Evolutionary conservation across 73 alveolate genomes (phyloP).

Genomic region (Symbiodinium pilosum): DNA sequence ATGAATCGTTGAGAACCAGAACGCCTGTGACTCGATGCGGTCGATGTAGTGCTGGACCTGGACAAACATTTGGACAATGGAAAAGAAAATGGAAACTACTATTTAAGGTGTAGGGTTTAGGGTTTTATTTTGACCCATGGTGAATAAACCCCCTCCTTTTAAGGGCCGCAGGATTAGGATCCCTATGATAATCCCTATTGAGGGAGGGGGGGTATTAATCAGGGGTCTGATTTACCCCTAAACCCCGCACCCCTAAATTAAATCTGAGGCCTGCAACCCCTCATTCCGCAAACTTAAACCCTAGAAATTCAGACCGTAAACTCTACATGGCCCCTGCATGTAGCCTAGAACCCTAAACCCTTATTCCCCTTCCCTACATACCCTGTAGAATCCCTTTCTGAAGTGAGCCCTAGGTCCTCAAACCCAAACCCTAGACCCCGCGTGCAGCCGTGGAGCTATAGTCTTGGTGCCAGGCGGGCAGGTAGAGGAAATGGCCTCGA

Average conservation of each 20-base stretch:
- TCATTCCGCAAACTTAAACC: too few relatives aligned
- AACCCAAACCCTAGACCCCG: not conserved
- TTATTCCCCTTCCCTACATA: not conserved
- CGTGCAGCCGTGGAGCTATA: not conserved
- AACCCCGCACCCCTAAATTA: too few relatives aligned
- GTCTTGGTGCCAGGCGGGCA: constrained; percentile 43
- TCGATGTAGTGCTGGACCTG: not conserved
- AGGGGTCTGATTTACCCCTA: too few relatives aligned
- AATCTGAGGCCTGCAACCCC: too few relatives aligned
- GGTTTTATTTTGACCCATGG: too few relatives aligned
- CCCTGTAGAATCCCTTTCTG: not conserved
- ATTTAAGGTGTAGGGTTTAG: too few relatives aligned
- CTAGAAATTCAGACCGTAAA: too few relatives aligned
- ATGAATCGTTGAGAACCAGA: not conserved
- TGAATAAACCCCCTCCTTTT: too few relatives aligned
- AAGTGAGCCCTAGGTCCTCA: not conserved
- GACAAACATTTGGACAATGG: not conserved
- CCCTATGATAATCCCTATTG: too few relatives aligned
- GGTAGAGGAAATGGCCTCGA: constrained; percentile 39
- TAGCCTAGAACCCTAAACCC: not conserved
- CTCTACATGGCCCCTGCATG: too few relatives aligned
- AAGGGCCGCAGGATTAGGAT: too few relatives aligned
- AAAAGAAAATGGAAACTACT: not conserved
- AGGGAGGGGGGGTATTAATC: too few relatives aligned
- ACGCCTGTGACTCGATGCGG: not conserved